phyloP scores from a whole-genome alignment of 345 rosid species.

The Hypericum androsaemum region DNA sequence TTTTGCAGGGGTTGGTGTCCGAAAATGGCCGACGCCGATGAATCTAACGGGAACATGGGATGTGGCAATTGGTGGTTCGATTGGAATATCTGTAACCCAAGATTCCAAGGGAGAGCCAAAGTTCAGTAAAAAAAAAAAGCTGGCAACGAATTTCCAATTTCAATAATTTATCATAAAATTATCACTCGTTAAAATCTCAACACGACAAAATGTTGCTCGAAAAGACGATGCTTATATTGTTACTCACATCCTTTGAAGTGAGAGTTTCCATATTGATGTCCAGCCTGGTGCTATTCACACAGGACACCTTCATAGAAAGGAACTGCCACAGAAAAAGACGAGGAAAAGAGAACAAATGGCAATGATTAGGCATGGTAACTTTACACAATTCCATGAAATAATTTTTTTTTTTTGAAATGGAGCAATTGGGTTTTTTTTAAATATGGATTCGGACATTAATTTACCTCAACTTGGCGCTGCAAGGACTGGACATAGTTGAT shows the following conservation, averaged over 20 bases:
- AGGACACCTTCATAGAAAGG: slow-evolving; percentile 82
- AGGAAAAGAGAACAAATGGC: not conserved
- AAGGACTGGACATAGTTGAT: slow-evolving; percentile 89
- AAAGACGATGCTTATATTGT: not conserved
- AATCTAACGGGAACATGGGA: slow-evolving; percentile 41
- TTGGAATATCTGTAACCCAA: slow-evolving; percentile 35
- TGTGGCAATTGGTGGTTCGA: slow-evolving; percentile 35
- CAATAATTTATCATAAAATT: no score
- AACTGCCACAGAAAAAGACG: slow-evolving; percentile 35
- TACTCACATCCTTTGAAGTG: slow-evolving; percentile 65
- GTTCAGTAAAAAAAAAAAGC: not conserved
- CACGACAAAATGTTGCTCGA: no score
- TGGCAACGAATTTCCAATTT: not conserved
- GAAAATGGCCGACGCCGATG: slow-evolving; percentile 38
- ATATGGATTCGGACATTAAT: not conserved
- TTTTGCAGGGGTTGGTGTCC: slow-evolving; percentile 33
- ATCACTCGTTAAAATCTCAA: no score
- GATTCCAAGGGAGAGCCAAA: no score
- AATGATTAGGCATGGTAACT: slow-evolving; percentile 6
- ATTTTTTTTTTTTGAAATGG: no score
- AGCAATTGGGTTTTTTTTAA: no score
- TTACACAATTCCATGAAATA: slow-evolving; percentile 1
- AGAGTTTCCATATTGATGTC: slow-evolving; percentile 54
- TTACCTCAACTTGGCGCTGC: slow-evolving; percentile 93
- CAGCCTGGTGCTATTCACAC: slow-evolving; percentile 55